Conservation (phyloP, 2,329 filamentous ascomycete genomes). For the Fusarium aywerte region DNA sequence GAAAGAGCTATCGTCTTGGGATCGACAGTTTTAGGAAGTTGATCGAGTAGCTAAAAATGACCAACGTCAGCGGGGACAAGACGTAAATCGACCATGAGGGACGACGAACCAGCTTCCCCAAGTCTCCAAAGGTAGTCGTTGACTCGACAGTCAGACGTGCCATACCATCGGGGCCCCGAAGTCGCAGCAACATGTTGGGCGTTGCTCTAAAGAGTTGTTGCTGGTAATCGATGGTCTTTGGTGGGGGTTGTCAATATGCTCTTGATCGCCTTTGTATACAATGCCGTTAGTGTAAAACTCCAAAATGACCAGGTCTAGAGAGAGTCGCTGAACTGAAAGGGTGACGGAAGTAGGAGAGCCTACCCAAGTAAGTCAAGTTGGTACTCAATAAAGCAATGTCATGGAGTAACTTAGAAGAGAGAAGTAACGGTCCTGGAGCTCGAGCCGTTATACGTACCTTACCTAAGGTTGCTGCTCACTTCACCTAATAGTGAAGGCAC, state of each 20-base stretch:
- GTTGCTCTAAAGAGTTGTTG: slow-evolving; percentile 14
- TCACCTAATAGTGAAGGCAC: slow-evolving; percentile 14
- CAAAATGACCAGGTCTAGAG: background rate
- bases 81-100: background rate
- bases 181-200: slow-evolving; percentile 79
- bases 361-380: slow-evolving; percentile 19
- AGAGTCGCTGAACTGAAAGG: background rate
- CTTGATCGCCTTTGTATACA: background rate
- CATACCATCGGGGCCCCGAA: slow-evolving; percentile 93
- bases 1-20: slow-evolving; percentile 69
- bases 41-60: slow-evolving; percentile 61
- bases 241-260: slow-evolving; percentile 26
- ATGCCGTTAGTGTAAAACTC: background rate
- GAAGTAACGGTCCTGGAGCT: slow-evolving; percentile 8
- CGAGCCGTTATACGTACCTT: slow-evolving; percentile 25
- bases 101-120: slow-evolving; percentile 63
- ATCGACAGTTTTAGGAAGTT: slow-evolving; percentile 71
- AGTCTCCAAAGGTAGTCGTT: slow-evolving; percentile 75
- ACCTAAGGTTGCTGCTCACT: slow-evolving; percentile 8
- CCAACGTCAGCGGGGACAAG: slow-evolving; percentile 28
- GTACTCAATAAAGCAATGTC: slow-evolving; percentile 34
- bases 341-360: slow-evolving; percentile 14
- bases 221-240: slow-evolving; percentile 6
- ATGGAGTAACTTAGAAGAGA: slow-evolving; percentile 22
- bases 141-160: slow-evolving; percentile 83